Conservation (phyloP, 805 yeast genomes). For the Teunomyces kruisii region DNA sequence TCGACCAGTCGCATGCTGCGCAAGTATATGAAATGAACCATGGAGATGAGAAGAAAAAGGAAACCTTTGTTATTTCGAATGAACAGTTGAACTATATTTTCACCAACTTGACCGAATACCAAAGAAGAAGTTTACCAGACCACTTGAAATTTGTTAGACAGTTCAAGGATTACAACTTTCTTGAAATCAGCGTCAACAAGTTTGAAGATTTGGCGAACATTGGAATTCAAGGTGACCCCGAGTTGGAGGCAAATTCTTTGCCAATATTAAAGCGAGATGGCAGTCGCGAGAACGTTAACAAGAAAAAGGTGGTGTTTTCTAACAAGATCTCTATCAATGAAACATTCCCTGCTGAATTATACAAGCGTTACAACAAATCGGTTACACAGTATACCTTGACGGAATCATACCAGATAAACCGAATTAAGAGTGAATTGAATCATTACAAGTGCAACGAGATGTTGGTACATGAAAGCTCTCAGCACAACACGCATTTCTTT, state of each 20-base stretch:
- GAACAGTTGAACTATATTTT: slow-evolving; percentile 27
- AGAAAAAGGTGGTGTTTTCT: slow-evolving; percentile 44
- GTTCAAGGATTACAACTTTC: slow-evolving; percentile 30
- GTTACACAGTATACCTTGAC: slow-evolving; percentile 52
- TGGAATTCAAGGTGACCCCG: background rate
- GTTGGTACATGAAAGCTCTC: slow-evolving; percentile 65
- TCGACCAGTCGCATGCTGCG: background rate
- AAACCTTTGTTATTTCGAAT: slow-evolving; percentile 10
- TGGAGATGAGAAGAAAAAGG: background rate
- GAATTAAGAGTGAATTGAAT: slow-evolving; percentile 65
- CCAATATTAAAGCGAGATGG: slow-evolving; percentile 5
- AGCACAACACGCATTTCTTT: slow-evolving; percentile 65
- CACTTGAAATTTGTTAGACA: slow-evolving; percentile 37
- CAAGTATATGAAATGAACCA: background rate
- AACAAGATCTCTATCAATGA: slow-evolving; percentile 49
- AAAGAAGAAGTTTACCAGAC: slow-evolving; percentile 28
- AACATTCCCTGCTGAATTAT: slow-evolving; percentile 51
- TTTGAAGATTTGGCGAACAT: slow-evolving; percentile 25
- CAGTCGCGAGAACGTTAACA: background rate
- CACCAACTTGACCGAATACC: slow-evolving; percentile 20
- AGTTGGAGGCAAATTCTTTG: background rate
- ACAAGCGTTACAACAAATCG: slow-evolving; percentile 53
- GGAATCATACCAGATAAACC: slow-evolving; percentile 51
- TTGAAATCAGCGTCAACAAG: slow-evolving; percentile 29
- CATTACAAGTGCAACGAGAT: slow-evolving; percentile 61